Evolutionary conservation across 768 basidiomycete genomes (phyloP), one percentile per base, ranked within the genome.

Genomic region (Psilocybe azurescens): DNA sequence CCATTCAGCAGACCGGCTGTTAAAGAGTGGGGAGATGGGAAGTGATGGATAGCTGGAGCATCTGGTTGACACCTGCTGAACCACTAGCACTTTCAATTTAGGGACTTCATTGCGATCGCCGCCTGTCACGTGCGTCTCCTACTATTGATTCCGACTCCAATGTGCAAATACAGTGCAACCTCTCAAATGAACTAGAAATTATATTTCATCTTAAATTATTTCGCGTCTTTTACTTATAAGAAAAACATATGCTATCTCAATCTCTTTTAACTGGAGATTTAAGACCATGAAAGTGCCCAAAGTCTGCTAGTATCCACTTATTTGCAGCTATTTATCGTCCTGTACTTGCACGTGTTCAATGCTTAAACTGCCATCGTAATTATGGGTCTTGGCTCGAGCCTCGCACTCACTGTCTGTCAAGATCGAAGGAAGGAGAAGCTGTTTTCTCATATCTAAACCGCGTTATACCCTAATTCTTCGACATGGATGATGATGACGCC

Each of bases 401-500:
- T 7, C 11, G 33, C 33, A 36, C 33, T 11, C 33, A 36, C 11
- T 36, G 33, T 36, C 33, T 36, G 33, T 36, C 33, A 36, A 61
- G 60, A 48, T 62, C 51, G 33, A 44, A 29, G 41, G 50, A 46
- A 57, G 50, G 38, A 4, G 30, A 2, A 49, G 14, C 20, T 13
- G 24, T 8, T 20, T 53, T 29, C 44, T 18, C 16, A 36, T 30
- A 41, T 50, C 18, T 8, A 47, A 39, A 20, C 14, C 46, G 24
- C 30, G 46, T 41, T 8, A 16, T 38, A 46, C 29, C 32, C 33
- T 50, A 39, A 24, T 50, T 18, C 60, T 56, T 46, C 44, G 74
- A 53, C 70, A 95, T 95, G 93, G 93, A 95, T 79, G 93, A 95
- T 65, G 93, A 95, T 74, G 93, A 95, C 79, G 94, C 94, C 70